Percentiles rank a stretch among this genome's conserved stretches.
phyloP scores from a whole-genome alignment of 148 eudicot genomes.

The Vaccinium myrtillus region DNA sequence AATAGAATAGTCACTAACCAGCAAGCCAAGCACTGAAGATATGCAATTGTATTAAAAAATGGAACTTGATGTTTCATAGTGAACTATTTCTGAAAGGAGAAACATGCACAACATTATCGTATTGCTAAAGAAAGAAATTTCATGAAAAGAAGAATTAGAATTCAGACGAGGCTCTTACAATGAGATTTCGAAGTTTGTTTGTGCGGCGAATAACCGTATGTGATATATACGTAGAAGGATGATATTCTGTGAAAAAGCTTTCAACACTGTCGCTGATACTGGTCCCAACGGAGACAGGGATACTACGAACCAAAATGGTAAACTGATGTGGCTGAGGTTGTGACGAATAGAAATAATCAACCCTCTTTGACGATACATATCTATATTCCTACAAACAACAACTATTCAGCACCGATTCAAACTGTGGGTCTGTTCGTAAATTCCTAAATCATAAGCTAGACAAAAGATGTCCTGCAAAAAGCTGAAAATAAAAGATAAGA shows the following conservation, averaged over 20 bases:
- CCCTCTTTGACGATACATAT: conserved; percentile 57
- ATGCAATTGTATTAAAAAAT: background rate
- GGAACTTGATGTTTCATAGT: background rate
- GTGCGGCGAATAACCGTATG: conserved; percentile 71
- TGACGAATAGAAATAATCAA: conserved; percentile 62
- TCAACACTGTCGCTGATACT: conserved; percentile 69
- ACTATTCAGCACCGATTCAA: conserved; percentile 6
- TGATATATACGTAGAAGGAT: conserved; percentile 80
- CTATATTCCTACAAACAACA: conserved; percentile 58
- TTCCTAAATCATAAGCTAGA: conserved; percentile 2
- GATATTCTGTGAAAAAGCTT: conserved; percentile 61
- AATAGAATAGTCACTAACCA: background rate
- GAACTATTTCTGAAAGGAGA: background rate
- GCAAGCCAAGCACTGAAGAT: background rate
- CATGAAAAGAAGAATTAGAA: background rate
- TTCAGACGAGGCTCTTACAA: conserved; percentile 46
- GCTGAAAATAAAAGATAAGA: background rate
- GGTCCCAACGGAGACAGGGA: conserved; percentile 56
- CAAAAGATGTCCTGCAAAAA: background rate
- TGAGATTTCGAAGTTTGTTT: conserved; percentile 56
- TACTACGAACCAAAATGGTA: conserved; percentile 77
- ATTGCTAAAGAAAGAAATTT: background rate
- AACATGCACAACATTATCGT: background rate
- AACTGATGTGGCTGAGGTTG: conserved; percentile 77
- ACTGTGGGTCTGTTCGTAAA: background rate